Evolutionary conservation across 495 filamentous ascomycete species (phyloP).

Genomic region (Massariosphaeria phaeospora): DNA sequence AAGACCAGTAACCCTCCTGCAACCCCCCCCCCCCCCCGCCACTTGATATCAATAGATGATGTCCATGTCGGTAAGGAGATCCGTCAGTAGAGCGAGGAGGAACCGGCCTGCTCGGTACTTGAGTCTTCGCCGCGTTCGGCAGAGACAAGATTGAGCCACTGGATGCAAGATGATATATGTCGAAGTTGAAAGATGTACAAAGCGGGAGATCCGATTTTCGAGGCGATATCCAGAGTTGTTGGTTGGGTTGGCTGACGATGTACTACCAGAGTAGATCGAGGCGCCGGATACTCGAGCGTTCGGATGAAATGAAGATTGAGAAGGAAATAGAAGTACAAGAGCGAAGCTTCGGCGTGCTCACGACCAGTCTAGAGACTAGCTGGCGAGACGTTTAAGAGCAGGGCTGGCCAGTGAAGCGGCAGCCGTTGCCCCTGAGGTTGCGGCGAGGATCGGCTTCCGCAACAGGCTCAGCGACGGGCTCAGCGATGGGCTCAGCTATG

Average conservation of each 20-base stretch:
- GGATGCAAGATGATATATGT: neutral
- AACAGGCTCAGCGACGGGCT: neutral
- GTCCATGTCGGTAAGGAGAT: no score
- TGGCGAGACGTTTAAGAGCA: neutral
- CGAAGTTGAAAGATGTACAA: neutral
- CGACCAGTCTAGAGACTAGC: neutral
- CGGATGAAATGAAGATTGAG: neutral
- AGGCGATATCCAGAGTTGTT: neutral
- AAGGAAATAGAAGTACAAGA: neutral
- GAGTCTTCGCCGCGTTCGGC: neutral
- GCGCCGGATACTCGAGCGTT: neutral
- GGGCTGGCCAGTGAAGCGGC: constrained; percentile 15
- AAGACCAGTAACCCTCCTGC: neutral
- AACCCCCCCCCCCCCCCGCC: no score
- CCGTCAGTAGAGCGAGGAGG: neutral
- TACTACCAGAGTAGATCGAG: neutral
- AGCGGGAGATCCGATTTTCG: no score
- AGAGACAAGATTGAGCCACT: neutral
- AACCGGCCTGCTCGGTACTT: neutral
- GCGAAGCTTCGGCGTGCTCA: neutral
- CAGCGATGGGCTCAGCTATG: neutral
- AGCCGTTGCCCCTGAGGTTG: neutral
- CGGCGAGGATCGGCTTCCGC: constrained; percentile 4
- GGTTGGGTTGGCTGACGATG: neutral
- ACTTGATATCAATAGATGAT: neutral